phyloP scores from a whole-genome alignment of 768 basidiomycete species.

The Pulveroboletus sp. region DNA sequence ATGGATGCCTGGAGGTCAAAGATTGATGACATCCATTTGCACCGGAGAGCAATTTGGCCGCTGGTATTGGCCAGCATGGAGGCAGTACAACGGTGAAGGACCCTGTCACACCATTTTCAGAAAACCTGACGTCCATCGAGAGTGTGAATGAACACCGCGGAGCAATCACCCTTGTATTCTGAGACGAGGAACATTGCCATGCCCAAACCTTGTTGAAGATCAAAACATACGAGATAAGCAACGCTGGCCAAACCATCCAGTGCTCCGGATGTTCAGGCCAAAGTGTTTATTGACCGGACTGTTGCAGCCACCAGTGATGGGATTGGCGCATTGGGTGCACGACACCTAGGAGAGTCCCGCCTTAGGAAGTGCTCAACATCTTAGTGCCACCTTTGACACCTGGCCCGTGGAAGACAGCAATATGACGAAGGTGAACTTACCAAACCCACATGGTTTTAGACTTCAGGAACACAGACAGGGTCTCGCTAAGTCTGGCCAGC shows the following conservation, averaged over 20 bases:
- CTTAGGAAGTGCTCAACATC: not conserved
- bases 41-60: slow-evolving; percentile 13
- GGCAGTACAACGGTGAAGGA: not conserved
- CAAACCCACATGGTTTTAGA: not conserved
- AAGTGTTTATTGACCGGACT: not conserved
- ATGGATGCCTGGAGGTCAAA: slow-evolving; percentile 12
- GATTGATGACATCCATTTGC: slow-evolving; percentile 11
- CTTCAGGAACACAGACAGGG: not conserved
- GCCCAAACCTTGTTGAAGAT: slow-evolving; percentile 1
- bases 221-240: slow-evolving; percentile 8
- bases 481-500: not conserved
- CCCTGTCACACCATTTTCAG: slow-evolving; percentile 13
- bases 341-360: not conserved
- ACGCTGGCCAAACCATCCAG: slow-evolving; percentile 23
- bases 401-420: not conserved
- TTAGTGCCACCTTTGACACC: not conserved
- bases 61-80: slow-evolving; percentile 11
- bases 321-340: not conserved
- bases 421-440: not conserved
- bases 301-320: not conserved
- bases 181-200: not conserved
- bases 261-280: slow-evolving; percentile 10
- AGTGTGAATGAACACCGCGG: slow-evolving; percentile 1
- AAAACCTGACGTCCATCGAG: too few relatives aligned
- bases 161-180: slow-evolving; percentile 8